These are phyloP conservation scores for Salix suchowensis DNA, from an alignment of 345 rosid genomes.

Conservation along the genomic window DNA sequence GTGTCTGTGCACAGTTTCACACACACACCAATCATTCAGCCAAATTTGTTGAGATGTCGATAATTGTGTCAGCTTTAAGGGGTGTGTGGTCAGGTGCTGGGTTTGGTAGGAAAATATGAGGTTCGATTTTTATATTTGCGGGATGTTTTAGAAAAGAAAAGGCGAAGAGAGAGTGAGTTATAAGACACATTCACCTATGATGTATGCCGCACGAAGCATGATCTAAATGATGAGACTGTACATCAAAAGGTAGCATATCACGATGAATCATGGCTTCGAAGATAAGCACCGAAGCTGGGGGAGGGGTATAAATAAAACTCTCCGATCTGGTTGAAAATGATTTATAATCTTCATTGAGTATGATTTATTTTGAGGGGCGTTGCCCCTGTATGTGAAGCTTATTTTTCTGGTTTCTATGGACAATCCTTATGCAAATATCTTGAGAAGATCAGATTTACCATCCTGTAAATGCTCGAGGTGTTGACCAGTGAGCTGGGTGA, in stretches of 20 bases:
- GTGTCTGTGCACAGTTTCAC: background rate
- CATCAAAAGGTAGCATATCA: background rate
- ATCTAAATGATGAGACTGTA: background rate
- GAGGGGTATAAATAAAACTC: background rate
- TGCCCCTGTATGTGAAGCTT: background rate
- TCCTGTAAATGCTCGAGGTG: background rate
- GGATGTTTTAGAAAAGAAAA: background rate
- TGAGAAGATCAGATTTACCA: background rate
- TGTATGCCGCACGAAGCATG: background rate
- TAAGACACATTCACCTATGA: background rate
- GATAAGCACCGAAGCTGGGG: constrained; percentile 24
- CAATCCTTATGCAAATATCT: background rate
- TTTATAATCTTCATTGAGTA: constrained; percentile 13
- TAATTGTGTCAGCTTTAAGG: background rate
- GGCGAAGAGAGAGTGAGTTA: background rate
- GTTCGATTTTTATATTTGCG: too few species aligned
- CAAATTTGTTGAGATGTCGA: background rate
- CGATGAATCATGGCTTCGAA: constrained; percentile 30
- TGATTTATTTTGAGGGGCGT: constrained; percentile 7
- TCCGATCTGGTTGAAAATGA: constrained; percentile 22
- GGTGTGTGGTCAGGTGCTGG: too few species aligned
- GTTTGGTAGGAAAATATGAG: too few species aligned
- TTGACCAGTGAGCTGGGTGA: background rate
- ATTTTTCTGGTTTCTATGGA: background rate
- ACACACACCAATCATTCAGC: background rate